Percentiles rank a stretch among this genome's conserved stretches.
Conservation (phyloP, 208 protist species). For the Crithidia brevicula region DNA sequence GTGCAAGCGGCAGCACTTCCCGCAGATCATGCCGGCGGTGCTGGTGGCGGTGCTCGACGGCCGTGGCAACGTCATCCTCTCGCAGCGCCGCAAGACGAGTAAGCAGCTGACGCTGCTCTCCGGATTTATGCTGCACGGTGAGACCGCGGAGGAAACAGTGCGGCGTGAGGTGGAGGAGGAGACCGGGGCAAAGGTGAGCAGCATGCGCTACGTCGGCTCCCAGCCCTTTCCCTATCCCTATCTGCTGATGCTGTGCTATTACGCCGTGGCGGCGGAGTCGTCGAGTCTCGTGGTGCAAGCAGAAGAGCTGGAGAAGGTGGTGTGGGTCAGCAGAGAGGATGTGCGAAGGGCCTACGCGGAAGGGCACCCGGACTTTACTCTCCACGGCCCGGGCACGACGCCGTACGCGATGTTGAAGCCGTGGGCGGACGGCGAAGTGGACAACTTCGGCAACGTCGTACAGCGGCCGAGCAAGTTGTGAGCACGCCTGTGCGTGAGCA, state of each 20-base stretch:
- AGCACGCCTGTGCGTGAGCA: too few species aligned
- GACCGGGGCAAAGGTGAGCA: slow-evolving; percentile 41
- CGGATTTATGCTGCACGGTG: slow-evolving; percentile 53
- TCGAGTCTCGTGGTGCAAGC: slow-evolving; percentile 33
- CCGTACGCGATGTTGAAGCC: slow-evolving; percentile 44
- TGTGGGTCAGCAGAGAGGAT: slow-evolving; percentile 57
- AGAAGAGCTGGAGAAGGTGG: slow-evolving; percentile 46
- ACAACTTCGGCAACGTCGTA: slow-evolving; percentile 26
- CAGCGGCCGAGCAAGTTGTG: slow-evolving; percentile 12
- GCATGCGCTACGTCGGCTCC: slow-evolving; percentile 56
- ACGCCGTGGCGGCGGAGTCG: slow-evolving; percentile 40
- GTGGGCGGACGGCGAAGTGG: slow-evolving; percentile 45
- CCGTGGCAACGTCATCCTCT: slow-evolving; percentile 50
- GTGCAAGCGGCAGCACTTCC: slow-evolving; percentile 43
- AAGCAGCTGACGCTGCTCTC: slow-evolving; percentile 46
- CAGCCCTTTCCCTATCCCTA: slow-evolving; percentile 59
- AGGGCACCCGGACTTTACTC: slow-evolving; percentile 33
- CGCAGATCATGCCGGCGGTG: slow-evolving; percentile 48
- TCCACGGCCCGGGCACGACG: slow-evolving; percentile 38
- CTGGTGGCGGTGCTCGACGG: slow-evolving; percentile 62
- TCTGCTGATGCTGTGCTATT: slow-evolving; percentile 64
- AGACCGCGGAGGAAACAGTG: slow-evolving; percentile 61
- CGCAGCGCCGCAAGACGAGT: slow-evolving; percentile 31
- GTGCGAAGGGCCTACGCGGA: slow-evolving; percentile 41
- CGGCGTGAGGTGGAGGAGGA: slow-evolving; percentile 66